phyloP scores from a whole-genome alignment of 345 rosid genomes.

The Corymbia maculata region DNA sequence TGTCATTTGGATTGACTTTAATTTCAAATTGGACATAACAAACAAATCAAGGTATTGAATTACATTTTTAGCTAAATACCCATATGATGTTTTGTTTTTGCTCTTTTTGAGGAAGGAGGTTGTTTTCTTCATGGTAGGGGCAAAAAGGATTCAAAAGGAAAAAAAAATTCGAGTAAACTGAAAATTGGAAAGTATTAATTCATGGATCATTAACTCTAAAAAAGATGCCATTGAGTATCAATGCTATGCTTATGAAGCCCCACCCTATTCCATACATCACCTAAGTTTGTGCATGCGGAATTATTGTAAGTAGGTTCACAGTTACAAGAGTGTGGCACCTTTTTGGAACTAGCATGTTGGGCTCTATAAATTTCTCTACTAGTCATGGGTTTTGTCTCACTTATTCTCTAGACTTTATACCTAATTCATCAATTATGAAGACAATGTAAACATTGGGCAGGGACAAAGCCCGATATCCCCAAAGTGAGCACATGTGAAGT shows the following conservation, averaged over 20 bases:
- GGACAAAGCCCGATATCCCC: not conserved
- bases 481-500: not conserved
- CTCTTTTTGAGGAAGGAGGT: not conserved
- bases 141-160: too few species aligned
- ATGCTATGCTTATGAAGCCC: not conserved
- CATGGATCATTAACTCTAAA: not conserved
- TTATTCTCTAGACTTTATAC: not conserved
- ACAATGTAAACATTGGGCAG: rapidly evolving
- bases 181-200: not conserved
- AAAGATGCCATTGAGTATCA: not conserved
- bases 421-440: not conserved
- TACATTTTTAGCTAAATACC: not conserved
- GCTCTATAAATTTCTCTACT: not conserved
- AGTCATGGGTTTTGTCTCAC: not conserved
- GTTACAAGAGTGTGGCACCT: not conserved
- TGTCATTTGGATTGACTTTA: not conserved
- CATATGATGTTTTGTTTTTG: not conserved
- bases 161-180: not conserved
- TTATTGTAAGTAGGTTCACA: not conserved
- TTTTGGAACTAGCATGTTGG: not conserved
- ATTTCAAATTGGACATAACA: not conserved
- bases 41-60: not conserved
- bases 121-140: not conserved
- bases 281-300: not conserved
- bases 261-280: not conserved